Conservation (phyloP, 1,284 basidiomycete genomes). For the Retiboletus flavoniger region DNA sequence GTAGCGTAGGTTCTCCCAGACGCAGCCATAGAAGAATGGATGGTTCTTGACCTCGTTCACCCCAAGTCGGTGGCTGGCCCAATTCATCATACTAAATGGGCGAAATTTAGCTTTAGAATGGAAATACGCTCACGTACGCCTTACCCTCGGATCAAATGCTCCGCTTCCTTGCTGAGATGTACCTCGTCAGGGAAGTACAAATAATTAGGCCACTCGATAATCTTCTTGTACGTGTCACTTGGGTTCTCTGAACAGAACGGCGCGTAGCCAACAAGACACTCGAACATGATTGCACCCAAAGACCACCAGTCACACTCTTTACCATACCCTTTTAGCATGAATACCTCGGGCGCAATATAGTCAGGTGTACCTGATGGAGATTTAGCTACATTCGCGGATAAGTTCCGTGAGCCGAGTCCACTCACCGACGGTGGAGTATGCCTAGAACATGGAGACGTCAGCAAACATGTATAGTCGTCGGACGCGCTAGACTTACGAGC, state of each 20-base stretch:
- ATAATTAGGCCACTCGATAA: constrained; percentile 92
- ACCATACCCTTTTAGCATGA: constrained; percentile 95
- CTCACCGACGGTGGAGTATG: constrained; percentile 95
- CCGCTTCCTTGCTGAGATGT: constrained; percentile 88
- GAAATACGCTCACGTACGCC: constrained; percentile 19
- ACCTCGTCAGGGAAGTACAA: constrained; percentile 96
- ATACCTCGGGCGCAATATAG: constrained; percentile 98
- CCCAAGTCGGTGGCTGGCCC: constrained; percentile 74
- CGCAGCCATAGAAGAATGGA: constrained; percentile 96
- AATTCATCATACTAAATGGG: constrained; percentile 72
- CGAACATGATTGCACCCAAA: constrained; percentile 96
- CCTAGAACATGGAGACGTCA: constrained; percentile 46
- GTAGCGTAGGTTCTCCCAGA: constrained; percentile 87
- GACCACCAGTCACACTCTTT: constrained; percentile 99
- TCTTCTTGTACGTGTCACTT: constrained; percentile 98
- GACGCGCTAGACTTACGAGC: constrained; percentile 55
- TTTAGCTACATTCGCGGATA: constrained; percentile 2
- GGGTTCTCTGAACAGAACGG: constrained; percentile 98
- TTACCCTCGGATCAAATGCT: constrained; percentile 84
- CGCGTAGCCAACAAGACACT: constrained; percentile 96
- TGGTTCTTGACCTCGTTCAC: constrained; percentile 92
- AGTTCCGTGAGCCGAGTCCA: constrained; percentile 1
- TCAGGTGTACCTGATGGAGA: constrained; percentile 37
- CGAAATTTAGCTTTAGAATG: constrained; percentile 6
- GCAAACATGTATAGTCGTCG: not conserved